Percentiles rank a stretch among this genome's conserved stretches.
Evolutionary conservation across 2,329 filamentous ascomycete species (phyloP).

Genomic region (Nectriaceae sp.): DNA sequence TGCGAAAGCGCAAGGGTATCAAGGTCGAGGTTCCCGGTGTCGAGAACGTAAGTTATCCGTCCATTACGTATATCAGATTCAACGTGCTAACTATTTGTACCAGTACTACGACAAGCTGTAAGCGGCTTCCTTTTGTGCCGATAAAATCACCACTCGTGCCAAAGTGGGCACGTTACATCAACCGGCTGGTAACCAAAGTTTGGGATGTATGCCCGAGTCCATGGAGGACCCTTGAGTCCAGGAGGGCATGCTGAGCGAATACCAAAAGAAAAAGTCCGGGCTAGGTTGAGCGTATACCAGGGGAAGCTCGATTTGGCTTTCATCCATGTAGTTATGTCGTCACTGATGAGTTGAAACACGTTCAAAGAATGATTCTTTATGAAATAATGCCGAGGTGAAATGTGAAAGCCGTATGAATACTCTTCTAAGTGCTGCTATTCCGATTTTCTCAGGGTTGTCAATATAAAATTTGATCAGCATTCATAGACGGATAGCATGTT

Average conservation of each 20-base stretch:
- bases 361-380: constrained; percentile 31
- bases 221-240: constrained; percentile 28
- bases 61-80: background rate
- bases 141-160: constrained; percentile 49
- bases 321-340: constrained; percentile 47
- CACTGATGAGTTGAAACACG: constrained; percentile 42
- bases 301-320: constrained; percentile 40
- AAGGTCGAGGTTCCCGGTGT: constrained; percentile 92
- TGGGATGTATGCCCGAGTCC: constrained; percentile 30
- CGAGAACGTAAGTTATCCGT: constrained; percentile 78
- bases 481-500: too few species aligned
- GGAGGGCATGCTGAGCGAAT: constrained; percentile 35
- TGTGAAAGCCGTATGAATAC: background rate
- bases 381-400: background rate
- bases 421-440: too few species aligned
- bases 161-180: constrained; percentile 43
- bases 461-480: too few species aligned
- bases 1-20: constrained; percentile 99
- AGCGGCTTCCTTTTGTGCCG: constrained; percentile 47
- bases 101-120: constrained; percentile 99
- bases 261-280: constrained; percentile 34
- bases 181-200: constrained; percentile 39
- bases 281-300: constrained; percentile 40
- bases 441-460: too few species aligned
- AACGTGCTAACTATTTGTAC: constrained; percentile 23